Conservation (phyloP, 805 yeast genomes). For the Metschnikowia koreensis region DNA sequence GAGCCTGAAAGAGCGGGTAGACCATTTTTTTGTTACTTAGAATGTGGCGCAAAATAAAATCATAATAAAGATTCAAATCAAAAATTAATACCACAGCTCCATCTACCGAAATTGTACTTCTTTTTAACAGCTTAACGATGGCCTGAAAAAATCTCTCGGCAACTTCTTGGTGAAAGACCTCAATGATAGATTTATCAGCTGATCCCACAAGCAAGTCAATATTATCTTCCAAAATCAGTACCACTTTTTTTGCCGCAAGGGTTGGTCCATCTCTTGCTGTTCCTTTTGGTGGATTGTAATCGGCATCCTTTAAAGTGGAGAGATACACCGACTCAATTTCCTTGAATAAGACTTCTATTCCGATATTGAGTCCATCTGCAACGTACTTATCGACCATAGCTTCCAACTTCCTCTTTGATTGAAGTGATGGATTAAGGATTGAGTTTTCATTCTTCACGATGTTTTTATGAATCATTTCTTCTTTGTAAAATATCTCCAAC, state of each 20-base stretch:
- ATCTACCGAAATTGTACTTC: constrained; percentile 62
- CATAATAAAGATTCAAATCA: constrained; percentile 77
- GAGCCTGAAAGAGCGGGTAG: constrained; percentile 70
- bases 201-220: constrained; percentile 72
- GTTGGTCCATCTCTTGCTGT: constrained; percentile 41
- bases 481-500: constrained; percentile 86
- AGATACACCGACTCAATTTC: constrained; percentile 67
- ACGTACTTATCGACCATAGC: constrained; percentile 80
- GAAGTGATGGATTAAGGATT: constrained; percentile 72
- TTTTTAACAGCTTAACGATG: constrained; percentile 74
- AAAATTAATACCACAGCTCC: constrained; percentile 84
- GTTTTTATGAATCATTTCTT: constrained; percentile 61
- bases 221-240: constrained; percentile 65
- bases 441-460: constrained; percentile 72
- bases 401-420: constrained; percentile 79
- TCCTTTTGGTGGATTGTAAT: constrained; percentile 51
- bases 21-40: constrained; percentile 63
- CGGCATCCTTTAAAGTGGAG: constrained; percentile 56
- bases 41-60: constrained; percentile 53
- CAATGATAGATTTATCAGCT: constrained; percentile 84
- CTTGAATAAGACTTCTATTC: constrained; percentile 82
- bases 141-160: constrained; percentile 81
- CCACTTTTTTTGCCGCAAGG: constrained; percentile 61
- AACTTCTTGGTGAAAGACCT: constrained; percentile 90
- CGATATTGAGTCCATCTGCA: constrained; percentile 90